A percentile compares a stretch with the other conserved stretches of the same genome.
Evolutionary conservation across 1,284 basidiomycete genomes (phyloP).

Genomic region (Tilletia indica): DNA sequence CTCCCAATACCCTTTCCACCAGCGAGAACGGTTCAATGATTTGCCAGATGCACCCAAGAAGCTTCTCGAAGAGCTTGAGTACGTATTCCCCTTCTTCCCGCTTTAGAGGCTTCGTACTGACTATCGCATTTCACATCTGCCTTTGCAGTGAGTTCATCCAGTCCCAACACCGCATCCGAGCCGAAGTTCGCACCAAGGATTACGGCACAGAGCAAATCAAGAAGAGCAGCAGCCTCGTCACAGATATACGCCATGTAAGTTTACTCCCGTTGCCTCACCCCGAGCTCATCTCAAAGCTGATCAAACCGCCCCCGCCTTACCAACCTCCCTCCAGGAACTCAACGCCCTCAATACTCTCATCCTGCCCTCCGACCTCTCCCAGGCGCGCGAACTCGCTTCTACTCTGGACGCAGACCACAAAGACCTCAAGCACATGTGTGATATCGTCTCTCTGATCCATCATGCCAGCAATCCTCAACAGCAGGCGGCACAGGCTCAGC

Average conservation of each 20-base stretch:
- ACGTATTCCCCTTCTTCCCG: neutral
- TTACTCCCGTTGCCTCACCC: no score
- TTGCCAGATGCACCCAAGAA: slow-evolving; percentile 45
- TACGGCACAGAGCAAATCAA: slow-evolving; percentile 14
- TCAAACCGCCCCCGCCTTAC: neutral
- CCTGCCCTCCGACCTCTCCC: neutral
- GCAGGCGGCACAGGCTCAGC: neutral
- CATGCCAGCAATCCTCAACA: neutral
- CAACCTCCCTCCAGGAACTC: neutral
- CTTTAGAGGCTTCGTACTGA: neutral
- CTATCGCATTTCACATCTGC: neutral
- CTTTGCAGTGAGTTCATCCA: slow-evolving; percentile 20
- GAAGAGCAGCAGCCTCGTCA: neutral
- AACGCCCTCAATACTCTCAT: slow-evolving; percentile 9
- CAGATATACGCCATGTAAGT: neutral
- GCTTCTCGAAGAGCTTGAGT: slow-evolving; percentile 50
- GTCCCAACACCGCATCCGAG: slow-evolving; percentile 23
- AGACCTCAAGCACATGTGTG: slow-evolving; percentile 7
- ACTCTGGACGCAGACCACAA: slow-evolving; percentile 39
- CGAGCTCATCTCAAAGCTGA: neutral
- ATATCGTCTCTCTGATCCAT: neutral
- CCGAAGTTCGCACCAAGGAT: slow-evolving; percentile 22
- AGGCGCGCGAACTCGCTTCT: neutral
- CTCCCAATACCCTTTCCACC: slow-evolving; percentile 40
- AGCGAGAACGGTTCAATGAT: slow-evolving; percentile 53